Evolutionary conservation across 1,284 basidiomycete species (phyloP).

Genomic region (Austroboletus novae-zelandiae): DNA sequence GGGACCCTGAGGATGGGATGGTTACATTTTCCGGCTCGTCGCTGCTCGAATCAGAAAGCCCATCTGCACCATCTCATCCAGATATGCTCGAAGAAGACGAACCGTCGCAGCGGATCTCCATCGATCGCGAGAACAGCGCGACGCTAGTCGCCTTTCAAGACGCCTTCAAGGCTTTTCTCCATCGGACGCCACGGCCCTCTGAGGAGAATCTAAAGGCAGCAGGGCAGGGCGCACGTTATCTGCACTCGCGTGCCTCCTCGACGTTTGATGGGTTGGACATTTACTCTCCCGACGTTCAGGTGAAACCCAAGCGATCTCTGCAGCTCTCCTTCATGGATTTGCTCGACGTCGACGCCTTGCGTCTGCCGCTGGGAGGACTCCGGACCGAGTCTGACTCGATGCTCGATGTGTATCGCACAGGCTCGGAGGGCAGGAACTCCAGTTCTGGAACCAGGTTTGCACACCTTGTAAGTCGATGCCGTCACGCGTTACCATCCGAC

Average conservation of each 20-base stretch:
- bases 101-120: slow-evolving; percentile 39
- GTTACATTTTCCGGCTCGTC: slow-evolving; percentile 52
- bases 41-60: slow-evolving; percentile 39
- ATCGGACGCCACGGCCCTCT: slow-evolving; percentile 22
- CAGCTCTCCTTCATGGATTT: slow-evolving; percentile 26
- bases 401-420: slow-evolving; percentile 13
- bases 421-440: slow-evolving; percentile 11
- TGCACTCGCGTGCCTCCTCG: slow-evolving; percentile 33
- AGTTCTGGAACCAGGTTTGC: slow-evolving; percentile 1
- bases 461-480: slow-evolving; percentile 18
- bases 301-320: slow-evolving; percentile 15
- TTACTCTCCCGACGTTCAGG: slow-evolving; percentile 22
- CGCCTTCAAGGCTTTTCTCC: slow-evolving; percentile 28
- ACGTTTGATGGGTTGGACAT: slow-evolving; percentile 36
- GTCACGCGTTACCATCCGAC: background rate
- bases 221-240: slow-evolving; percentile 1
- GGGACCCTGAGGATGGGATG: slow-evolving; percentile 55
- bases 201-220: slow-evolving; percentile 16
- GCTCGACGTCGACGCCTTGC: slow-evolving; percentile 24
- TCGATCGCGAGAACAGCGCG: slow-evolving; percentile 34
- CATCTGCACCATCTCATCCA: slow-evolving; percentile 20
- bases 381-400: slow-evolving; percentile 23
- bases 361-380: slow-evolving; percentile 14
- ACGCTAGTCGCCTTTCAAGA: slow-evolving; percentile 29
- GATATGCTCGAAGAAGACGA: slow-evolving; percentile 34